Evolutionary conservation across 2,329 filamentous ascomycete species (phyloP), one percentile per base, ranked within the genome.

Genomic region (Mycosphaerella arachidis): DNA sequence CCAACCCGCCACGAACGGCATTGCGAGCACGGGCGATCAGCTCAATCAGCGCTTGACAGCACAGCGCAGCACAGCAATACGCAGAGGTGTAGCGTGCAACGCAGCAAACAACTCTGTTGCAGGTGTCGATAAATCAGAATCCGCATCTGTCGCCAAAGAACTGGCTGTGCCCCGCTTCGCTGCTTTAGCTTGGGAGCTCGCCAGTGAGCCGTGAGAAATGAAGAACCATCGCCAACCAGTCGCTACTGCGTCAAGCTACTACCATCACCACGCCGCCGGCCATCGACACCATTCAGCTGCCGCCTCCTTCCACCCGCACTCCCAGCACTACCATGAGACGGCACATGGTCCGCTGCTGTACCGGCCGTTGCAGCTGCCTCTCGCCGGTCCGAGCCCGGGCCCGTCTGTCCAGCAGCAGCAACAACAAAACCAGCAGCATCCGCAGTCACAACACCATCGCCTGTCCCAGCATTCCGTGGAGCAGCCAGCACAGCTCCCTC

Each of bases 281-380:
- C 65, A 61, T 24, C 61, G 59, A n/a, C 63, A 61, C 40, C 59
- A 59, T n/a, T 56, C 48, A 35, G 59, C 56, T 45, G 52, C 60
- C 31, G 35, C 59, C 64, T 61, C 54, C 64, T 59, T 59, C 57
- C 45, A 58, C 57, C 54, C 51, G 43, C 43, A 48, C 48, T 59
- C 66, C 56, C 63, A 60, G 57, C 61, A 63, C 46, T 69, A 72
- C 60, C 68, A 71, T 67, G 66, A 70, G 48, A 65, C 65, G 70
- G 71, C 68, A 74, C 73, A 68, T 64, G 64, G 67, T 37, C 66
- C 72, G 67, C 72, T 74, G 70, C 71, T 69, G 64, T 76, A 75
- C 63, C 69, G 69, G 65, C 65, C 69, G 62, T 65, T 72, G 67
- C 73, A 71, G 68, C 71, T 76, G 70, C 72, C 75, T 63, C 69